Evolutionary conservation across 2,329 filamentous ascomycete genomes (phyloP).

Genomic region (Incumbomyces lentus): DNA sequence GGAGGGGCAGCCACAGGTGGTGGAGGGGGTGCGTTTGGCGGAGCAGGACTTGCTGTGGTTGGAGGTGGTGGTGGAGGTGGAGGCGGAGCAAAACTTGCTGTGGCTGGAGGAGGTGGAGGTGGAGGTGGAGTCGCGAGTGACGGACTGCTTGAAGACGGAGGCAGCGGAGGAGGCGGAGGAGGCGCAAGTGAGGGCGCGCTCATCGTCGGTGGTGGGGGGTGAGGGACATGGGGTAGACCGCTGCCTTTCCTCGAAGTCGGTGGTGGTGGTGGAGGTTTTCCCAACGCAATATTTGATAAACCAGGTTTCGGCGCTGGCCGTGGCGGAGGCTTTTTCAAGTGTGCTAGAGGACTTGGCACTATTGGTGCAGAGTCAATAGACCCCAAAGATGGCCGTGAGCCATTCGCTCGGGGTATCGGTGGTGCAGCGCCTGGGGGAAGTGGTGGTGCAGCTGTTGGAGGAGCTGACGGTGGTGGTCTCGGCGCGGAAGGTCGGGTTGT

Average conservation of each 20-base stretch:
- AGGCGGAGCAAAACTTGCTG: slow-evolving; percentile 31
- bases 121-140: slow-evolving; percentile 38
- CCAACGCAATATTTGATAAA: slow-evolving; percentile 45
- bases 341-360: slow-evolving; percentile 44
- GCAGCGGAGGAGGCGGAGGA: slow-evolving; percentile 31
- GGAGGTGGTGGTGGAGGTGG: slow-evolving; percentile 34
- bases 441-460: slow-evolving; percentile 42
- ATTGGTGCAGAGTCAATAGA: slow-evolving; percentile 39
- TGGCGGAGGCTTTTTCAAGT: slow-evolving; percentile 48
- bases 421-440: slow-evolving; percentile 48
- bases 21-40: slow-evolving; percentile 31
- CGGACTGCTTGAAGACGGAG: slow-evolving; percentile 31
- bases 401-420: slow-evolving; percentile 46
- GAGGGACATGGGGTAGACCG: slow-evolving; percentile 38
- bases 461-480: slow-evolving; percentile 43
- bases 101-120: slow-evolving; percentile 32
- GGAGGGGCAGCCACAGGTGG: slow-evolving; percentile 32
- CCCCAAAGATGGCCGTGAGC: slow-evolving; percentile 37
- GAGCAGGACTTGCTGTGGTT: slow-evolving; percentile 29
- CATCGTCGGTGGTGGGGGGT: slow-evolving; percentile 29
- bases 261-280: slow-evolving; percentile 46
- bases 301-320: slow-evolving; percentile 49
- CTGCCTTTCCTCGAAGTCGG: slow-evolving; percentile 42
- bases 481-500: slow-evolving; percentile 41
- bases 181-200: slow-evolving; percentile 34